Conservation (phyloP, 371 early-diverging fungal genomes). For the Phascolomyces articulosus region DNA sequence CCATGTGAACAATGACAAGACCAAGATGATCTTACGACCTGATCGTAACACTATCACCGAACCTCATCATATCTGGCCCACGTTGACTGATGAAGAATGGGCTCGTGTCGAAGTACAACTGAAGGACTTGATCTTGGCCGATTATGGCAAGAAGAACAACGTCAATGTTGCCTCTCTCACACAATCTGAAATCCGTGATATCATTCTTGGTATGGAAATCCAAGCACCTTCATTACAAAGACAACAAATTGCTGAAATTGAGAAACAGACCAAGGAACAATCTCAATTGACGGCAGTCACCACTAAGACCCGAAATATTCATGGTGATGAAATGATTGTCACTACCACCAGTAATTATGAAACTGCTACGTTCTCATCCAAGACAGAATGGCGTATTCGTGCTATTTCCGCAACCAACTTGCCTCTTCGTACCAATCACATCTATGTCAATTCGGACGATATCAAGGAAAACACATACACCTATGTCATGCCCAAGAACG, state of each 20-base stretch:
- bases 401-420: conserved; percentile 95
- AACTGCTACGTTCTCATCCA: conserved; percentile 94
- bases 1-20: conserved; percentile 95
- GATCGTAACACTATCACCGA: conserved; percentile 93
- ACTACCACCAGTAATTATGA: conserved; percentile 98
- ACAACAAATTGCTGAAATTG: conserved; percentile 97
- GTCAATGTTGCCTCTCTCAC: conserved; percentile 97
- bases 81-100: conserved; percentile 97
- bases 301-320: conserved; percentile 95
- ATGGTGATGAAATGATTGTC: conserved; percentile 98
- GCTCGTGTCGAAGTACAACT: conserved; percentile 94
- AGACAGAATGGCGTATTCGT: conserved; percentile 98
- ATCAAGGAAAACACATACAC: conserved; percentile 90
- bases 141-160: conserved; percentile 99
- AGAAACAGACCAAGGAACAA: conserved; percentile 92
- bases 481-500: conserved; percentile 96
- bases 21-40: conserved; percentile 93
- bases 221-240: conserved; percentile 96
- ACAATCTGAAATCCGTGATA: conserved; percentile 97
- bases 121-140: conserved; percentile 97
- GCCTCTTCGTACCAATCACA: conserved; percentile 93
- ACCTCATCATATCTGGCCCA: conserved; percentile 98
- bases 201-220: conserved; percentile 99
- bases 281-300: conserved; percentile 95
- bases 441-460: conserved; percentile 95